Conservation (phyloP, 495 filamentous ascomycete genomes). For the Aspergillus conjunctus region DNA sequence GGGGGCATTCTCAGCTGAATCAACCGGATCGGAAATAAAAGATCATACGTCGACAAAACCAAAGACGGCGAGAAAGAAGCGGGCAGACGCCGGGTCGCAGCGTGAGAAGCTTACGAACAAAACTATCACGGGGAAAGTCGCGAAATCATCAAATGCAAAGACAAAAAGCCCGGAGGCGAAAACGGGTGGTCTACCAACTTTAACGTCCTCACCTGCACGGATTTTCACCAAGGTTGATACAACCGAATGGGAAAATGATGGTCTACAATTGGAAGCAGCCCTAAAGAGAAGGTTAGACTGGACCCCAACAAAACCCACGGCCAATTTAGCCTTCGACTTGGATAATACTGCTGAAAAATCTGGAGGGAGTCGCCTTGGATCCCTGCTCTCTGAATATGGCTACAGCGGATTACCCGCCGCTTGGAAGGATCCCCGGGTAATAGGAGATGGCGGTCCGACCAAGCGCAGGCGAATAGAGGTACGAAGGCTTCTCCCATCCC, state of each 20-base stretch:
- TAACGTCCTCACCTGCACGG: conserved; percentile 4
- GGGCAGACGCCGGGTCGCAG: conserved; percentile 25
- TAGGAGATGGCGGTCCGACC: conserved; percentile 33
- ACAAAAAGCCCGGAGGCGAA: conserved; percentile 24
- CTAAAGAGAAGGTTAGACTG: conserved; percentile 45
- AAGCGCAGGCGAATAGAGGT: conserved; percentile 50
- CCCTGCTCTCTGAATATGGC: conserved; percentile 37
- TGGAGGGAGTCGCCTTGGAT: conserved; percentile 26
- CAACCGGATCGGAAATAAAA: conserved; percentile 9
- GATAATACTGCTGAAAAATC: conserved; percentile 14
- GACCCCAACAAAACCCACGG: conserved; percentile 43
- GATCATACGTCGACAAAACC: conserved; percentile 26
- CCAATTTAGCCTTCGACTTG: conserved; percentile 12
- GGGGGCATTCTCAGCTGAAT: not conserved
- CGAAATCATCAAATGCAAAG: conserved; percentile 30
- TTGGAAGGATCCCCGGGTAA: conserved; percentile 13
- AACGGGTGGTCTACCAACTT: not conserved
- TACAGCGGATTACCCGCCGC: conserved; percentile 30
- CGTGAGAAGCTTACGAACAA: conserved; percentile 32
- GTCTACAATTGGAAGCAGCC: conserved; percentile 39
- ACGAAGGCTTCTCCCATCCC: conserved; percentile 11
- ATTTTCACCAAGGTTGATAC: conserved; percentile 7
- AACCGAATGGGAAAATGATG: conserved; percentile 25
- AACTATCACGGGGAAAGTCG: conserved; percentile 40
- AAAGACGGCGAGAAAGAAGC: conserved; percentile 23